Evolutionary conservation across 1,139 yeast genomes (phyloP).

Genomic region (Protomyces lactucae-debilis): DNA sequence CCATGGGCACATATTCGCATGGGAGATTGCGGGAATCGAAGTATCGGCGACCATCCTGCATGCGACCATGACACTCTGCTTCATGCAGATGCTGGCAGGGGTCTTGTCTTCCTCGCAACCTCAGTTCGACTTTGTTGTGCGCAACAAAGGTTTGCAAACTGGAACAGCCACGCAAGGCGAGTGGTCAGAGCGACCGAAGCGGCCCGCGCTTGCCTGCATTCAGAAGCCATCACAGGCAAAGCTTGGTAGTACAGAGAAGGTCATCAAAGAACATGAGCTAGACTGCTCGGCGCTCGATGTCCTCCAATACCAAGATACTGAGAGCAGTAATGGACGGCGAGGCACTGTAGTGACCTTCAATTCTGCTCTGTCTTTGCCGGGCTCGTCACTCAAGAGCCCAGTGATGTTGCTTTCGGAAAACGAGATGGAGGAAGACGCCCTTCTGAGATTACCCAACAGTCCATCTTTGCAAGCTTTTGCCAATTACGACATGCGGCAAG

Average conservation of each 20-base stretch:
- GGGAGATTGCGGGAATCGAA: constrained; percentile 18
- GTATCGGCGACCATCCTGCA: constrained; percentile 10
- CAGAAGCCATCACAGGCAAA: not conserved
- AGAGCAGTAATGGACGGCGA: not conserved
- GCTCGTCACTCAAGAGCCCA: not conserved
- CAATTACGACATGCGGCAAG: not conserved
- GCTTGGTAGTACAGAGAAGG: not conserved
- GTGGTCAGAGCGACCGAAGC: not conserved
- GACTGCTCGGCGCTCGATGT: not conserved
- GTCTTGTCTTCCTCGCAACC: constrained; percentile 6
- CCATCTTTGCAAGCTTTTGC: not conserved
- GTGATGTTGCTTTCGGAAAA: not conserved
- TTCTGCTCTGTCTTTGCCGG: not conserved
- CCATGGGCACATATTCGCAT: constrained; percentile 15
- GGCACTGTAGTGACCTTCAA: not conserved
- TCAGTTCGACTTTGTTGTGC: constrained; percentile 17
- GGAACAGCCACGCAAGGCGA: not conserved
- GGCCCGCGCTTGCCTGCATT: not conserved
- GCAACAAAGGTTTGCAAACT: not conserved
- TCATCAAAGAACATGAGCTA: not conserved
- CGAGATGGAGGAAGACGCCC: not conserved
- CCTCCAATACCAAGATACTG: not conserved
- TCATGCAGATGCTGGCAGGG: constrained; percentile 16
- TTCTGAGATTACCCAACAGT: not conserved
- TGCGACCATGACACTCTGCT: constrained; percentile 14